phyloP scores from a whole-genome alignment of 2,329 filamentous ascomycete genomes.

The Pseudogymnoascus sp. region DNA sequence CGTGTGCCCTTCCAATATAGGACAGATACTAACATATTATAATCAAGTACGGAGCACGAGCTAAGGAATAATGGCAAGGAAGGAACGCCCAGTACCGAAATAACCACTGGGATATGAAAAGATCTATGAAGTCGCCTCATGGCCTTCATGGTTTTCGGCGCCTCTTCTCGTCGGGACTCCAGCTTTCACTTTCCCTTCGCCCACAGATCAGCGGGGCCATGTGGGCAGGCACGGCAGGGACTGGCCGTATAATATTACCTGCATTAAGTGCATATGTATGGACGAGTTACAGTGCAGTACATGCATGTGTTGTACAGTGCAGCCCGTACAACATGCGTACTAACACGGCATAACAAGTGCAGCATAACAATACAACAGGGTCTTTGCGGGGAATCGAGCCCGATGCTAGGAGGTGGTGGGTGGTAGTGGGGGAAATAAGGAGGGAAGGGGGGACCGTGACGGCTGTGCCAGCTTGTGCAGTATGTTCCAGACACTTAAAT shows the following conservation, averaged over 20 bases:
- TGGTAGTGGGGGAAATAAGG: neutral
- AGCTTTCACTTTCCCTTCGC: neutral
- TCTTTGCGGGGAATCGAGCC: neutral
- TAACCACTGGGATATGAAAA: neutral
- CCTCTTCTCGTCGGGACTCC: neutral
- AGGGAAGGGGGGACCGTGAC: neutral
- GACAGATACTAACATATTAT: neutral
- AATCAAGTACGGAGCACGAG: neutral
- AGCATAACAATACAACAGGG: neutral
- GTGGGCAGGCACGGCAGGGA: neutral
- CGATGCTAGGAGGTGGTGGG: neutral
- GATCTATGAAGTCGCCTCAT: neutral
- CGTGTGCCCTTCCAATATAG: neutral
- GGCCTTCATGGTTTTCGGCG: neutral
- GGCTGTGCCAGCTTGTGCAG: neutral
- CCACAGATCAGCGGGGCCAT: neutral
- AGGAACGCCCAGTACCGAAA: neutral
- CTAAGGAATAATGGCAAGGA: neutral
- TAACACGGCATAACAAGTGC: neutral
- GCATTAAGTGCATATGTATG: neutral
- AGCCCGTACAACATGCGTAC: neutral
- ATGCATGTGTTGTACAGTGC: neutral
- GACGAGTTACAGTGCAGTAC: neutral
- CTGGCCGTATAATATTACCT: neutral
- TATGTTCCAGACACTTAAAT: neutral